Percentiles rank a stretch among this genome's conserved stretches.
Conservation (phyloP, 2,329 filamentous ascomycete species). For the Botryotinia narcissicola region DNA sequence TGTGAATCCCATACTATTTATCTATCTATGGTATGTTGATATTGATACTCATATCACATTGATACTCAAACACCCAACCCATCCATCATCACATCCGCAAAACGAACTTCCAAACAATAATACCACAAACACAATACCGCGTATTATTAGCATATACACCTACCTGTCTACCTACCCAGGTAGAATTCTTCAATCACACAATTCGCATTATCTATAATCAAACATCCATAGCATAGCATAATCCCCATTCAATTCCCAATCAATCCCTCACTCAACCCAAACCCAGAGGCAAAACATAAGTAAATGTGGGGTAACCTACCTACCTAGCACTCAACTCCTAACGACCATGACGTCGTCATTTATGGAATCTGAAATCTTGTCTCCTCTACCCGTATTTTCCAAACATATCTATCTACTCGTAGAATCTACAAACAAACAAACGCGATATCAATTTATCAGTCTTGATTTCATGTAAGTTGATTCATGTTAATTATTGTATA, state of each 20-base stretch:
- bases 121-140: not conserved
- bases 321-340: not conserved
- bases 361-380: not conserved
- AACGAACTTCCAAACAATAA: not conserved
- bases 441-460: too few relatives aligned
- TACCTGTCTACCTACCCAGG: not conserved
- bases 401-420: too few relatives aligned
- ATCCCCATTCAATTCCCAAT: too few relatives aligned
- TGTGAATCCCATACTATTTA: too few relatives aligned
- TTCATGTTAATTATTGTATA: too few relatives aligned
- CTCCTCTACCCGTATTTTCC: not conserved
- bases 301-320: not conserved
- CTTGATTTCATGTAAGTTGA: not conserved
- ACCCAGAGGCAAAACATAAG: not conserved
- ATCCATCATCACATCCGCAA: not conserved
- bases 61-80: not conserved
- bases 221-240: too few relatives aligned
- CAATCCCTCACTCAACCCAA: too few relatives aligned
- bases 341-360: not conserved
- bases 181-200: not conserved
- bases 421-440: not conserved
- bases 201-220: too few relatives aligned
- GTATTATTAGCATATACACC: too few relatives aligned
- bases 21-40: too few relatives aligned
- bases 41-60: too few relatives aligned